Percentiles rank a stretch among this genome's conserved stretches.
Conservation (phyloP, 2,329 filamentous ascomycete genomes). For the Didymella pinodella region DNA sequence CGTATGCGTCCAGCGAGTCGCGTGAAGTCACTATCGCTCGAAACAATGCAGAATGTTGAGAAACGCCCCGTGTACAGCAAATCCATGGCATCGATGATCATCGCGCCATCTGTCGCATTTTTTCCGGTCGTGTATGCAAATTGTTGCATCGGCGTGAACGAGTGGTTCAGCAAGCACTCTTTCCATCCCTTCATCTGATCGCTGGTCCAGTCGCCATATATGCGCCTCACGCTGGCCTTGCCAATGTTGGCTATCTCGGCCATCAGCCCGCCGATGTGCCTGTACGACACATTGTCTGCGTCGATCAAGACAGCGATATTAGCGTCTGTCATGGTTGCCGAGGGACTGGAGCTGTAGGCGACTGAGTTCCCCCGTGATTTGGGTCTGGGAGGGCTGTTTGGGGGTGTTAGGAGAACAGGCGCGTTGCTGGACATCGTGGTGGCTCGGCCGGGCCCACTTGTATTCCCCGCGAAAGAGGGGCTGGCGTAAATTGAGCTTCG, state of each 20-base stretch:
- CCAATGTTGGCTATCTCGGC: slow-evolving; percentile 46
- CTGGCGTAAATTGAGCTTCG: neutral
- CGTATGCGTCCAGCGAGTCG: slow-evolving; percentile 46
- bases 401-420: neutral
- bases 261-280: slow-evolving; percentile 37
- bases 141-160: slow-evolving; percentile 39
- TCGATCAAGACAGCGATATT: slow-evolving; percentile 36
- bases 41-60: slow-evolving; percentile 46
- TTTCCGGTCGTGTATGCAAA: slow-evolving; percentile 44
- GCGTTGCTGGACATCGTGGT: neutral
- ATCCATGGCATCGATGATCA: slow-evolving; percentile 51
- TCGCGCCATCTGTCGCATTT: slow-evolving; percentile 44
- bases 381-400: neutral
- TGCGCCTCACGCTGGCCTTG: slow-evolving; percentile 41
- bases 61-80: slow-evolving; percentile 46
- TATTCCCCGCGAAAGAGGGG: slow-evolving; percentile 1
- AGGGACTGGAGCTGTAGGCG: neutral
- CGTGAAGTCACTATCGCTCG: slow-evolving; percentile 51
- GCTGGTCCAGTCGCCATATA: slow-evolving; percentile 44
- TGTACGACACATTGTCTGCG: slow-evolving; percentile 38
- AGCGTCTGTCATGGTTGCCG: neutral
- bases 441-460: neutral
- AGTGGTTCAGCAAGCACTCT: slow-evolving; percentile 27
- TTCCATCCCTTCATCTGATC: slow-evolving; percentile 35
- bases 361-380: neutral